Conservation (phyloP, 2,329 filamentous ascomycete species). For the Dactylellina haptotyla region DNA sequence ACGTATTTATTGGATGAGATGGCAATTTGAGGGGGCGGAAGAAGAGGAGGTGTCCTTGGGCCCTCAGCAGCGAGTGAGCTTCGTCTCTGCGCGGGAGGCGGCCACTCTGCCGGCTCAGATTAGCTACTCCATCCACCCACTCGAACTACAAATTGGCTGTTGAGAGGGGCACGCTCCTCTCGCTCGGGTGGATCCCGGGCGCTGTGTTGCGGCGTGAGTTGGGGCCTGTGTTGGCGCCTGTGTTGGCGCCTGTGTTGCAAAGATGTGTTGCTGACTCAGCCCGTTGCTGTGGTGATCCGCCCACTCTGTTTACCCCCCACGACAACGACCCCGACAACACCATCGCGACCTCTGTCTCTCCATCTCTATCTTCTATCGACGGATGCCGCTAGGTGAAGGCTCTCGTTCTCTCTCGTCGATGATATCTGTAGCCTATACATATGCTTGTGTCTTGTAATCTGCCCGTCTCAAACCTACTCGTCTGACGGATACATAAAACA, state of each 20-base stretch:
- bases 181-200: slow-evolving; percentile 22
- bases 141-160: too few species aligned
- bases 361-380: background rate
- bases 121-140: slow-evolving; percentile 37
- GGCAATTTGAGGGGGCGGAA: slow-evolving; percentile 14
- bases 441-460: too few species aligned
- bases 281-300: slow-evolving; percentile 37
- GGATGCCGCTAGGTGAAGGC: background rate
- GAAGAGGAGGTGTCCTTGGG: slow-evolving; percentile 37
- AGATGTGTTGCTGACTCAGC: slow-evolving; percentile 17
- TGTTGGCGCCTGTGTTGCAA: background rate
- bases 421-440: too few species aligned
- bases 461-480: too few species aligned
- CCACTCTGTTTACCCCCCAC: slow-evolving; percentile 2
- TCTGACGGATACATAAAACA: too few species aligned
- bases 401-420: background rate
- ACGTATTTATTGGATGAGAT: slow-evolving; percentile 5
- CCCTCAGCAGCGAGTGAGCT: background rate
- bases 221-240: too few species aligned
- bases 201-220: too few species aligned
- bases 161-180: background rate
- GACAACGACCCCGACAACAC: too few species aligned
- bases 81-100: slow-evolving; percentile 16
- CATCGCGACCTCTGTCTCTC: background rate
- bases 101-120: slow-evolving; percentile 28